Evolutionary conservation across 208 protist species (phyloP).

Genomic region (Tritrichomonas foetus): DNA sequence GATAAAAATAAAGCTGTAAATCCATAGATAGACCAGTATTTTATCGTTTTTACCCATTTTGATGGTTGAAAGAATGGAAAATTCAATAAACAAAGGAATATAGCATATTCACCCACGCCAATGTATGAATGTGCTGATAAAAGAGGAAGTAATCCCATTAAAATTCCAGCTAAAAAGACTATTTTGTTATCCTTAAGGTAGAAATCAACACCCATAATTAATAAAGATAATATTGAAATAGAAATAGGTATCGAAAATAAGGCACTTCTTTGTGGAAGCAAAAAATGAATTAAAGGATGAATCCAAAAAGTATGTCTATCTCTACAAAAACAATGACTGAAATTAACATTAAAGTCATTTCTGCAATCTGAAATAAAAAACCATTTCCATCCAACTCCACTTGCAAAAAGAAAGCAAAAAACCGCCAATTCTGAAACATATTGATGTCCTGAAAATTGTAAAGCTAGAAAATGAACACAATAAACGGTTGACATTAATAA

Average conservation of each 20-base stretch:
- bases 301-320: not conserved
- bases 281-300: not conserved
- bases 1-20: not conserved
- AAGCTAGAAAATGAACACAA: not conserved
- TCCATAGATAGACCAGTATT: not conserved
- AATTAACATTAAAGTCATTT: not conserved
- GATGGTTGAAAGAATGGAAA: not conserved
- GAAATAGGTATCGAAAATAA: not conserved
- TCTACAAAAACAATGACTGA: not conserved
- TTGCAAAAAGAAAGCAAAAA: not conserved
- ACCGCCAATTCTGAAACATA: not conserved
- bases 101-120: not conserved
- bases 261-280: not conserved
- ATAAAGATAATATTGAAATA: not conserved
- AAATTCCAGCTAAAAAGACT: not conserved
- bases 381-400: not conserved
- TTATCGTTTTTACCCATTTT: not conserved
- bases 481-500: not conserved
- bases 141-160: not conserved
- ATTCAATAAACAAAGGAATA: not conserved
- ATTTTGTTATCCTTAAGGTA: not conserved
- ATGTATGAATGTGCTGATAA: slow-evolving; percentile 10
- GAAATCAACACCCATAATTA: not conserved
- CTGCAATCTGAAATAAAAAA: not conserved
- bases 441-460: not conserved